These are phyloP conservation scores for Leccinum glutinopallens DNA, from an alignment of 1,284 basidiomycete species.

Conservation along the genomic window DNA sequence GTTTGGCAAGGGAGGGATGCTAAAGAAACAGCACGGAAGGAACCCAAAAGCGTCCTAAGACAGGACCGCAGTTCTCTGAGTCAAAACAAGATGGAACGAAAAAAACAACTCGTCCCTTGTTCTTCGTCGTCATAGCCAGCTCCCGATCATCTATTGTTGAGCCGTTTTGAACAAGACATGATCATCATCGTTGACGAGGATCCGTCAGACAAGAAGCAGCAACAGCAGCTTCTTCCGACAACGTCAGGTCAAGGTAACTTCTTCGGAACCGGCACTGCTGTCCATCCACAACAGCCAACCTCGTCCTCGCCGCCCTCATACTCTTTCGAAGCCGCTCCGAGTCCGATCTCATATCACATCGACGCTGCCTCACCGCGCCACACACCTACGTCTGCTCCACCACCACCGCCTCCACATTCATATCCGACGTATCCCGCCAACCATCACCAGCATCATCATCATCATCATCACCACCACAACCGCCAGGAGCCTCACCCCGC, in stretches of 20 bases:
- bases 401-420: slow-evolving; percentile 19
- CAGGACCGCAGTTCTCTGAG: background rate
- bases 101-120: background rate
- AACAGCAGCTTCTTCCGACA: background rate
- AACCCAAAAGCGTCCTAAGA: background rate
- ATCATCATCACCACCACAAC: background rate
- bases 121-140: background rate
- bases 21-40: background rate
- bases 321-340: background rate
- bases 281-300: slow-evolving; percentile 2
- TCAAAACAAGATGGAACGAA: background rate
- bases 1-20: background rate
- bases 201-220: background rate
- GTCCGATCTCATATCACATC: slow-evolving; percentile 13
- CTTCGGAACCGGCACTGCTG: slow-evolving; percentile 16
- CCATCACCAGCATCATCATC: background rate
- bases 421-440: slow-evolving; percentile 16
- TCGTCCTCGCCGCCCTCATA: background rate
- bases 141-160: background rate
- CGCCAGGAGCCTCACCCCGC: no score
- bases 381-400: background rate
- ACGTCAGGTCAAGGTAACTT: background rate
- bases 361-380: slow-evolving; percentile 4
- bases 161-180: background rate
- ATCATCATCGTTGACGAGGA: slow-evolving; percentile 1